phyloP scores from a whole-genome alignment of 1,284 basidiomycete species.

The Rhodotorula glutinis region DNA sequence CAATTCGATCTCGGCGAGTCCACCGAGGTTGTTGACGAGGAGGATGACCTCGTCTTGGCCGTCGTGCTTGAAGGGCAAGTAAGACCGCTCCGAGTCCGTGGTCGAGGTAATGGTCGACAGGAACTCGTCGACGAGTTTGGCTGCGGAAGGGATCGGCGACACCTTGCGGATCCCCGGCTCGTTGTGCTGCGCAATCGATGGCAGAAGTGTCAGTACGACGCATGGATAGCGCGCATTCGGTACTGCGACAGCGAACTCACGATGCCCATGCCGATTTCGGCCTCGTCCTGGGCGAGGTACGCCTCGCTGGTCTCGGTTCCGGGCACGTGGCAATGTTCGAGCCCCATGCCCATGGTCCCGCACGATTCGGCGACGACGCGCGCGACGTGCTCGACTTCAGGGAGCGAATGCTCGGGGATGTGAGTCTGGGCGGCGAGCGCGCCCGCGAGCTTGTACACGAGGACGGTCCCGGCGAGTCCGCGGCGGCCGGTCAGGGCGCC shows the following conservation, averaged over 20 bases:
- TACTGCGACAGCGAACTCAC: slow-evolving; percentile 12
- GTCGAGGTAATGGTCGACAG: slow-evolving; percentile 70
- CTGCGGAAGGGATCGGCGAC: slow-evolving; percentile 64
- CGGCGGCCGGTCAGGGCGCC: slow-evolving; percentile 76
- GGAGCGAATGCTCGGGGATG: slow-evolving; percentile 52
- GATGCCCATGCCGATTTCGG: slow-evolving; percentile 70
- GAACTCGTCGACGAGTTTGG: slow-evolving; percentile 67
- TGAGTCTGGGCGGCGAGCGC: slow-evolving; percentile 60
- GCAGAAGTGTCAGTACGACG: too few species aligned
- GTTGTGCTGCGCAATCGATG: slow-evolving; percentile 81
- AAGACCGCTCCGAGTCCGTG: slow-evolving; percentile 74
- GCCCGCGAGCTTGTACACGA: slow-evolving; percentile 89
- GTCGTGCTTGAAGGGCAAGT: slow-evolving; percentile 69
- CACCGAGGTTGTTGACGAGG: slow-evolving; percentile 61
- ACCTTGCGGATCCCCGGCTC: slow-evolving; percentile 74
- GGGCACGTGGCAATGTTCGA: slow-evolving; percentile 86
- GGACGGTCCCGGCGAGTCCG: slow-evolving; percentile 65
- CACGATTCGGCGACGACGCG: slow-evolving; percentile 62
- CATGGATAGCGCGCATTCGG: too few species aligned
- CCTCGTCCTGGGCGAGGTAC: slow-evolving; percentile 63
- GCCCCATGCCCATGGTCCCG: slow-evolving; percentile 82
- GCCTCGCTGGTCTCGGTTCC: slow-evolving; percentile 65
- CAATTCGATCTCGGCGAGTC: slow-evolving; percentile 81
- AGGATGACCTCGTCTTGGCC: slow-evolving; percentile 59
- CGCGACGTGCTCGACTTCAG: slow-evolving; percentile 68